Evolutionary conservation across 805 yeast species (phyloP).

Genomic region (Hanseniaspora lachancei): DNA sequence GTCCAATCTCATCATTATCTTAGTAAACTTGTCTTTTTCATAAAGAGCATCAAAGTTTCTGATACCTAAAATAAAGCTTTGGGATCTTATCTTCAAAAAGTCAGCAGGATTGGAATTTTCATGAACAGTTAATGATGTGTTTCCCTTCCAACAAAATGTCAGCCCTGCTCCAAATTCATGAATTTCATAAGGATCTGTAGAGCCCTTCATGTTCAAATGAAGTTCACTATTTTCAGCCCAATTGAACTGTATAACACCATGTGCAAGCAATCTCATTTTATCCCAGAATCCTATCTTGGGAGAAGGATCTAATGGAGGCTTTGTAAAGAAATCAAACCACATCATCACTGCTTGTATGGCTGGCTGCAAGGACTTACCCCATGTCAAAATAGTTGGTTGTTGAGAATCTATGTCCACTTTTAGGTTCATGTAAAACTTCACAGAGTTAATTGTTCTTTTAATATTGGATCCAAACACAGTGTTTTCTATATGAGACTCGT

Average conservation of each 20-base stretch:
- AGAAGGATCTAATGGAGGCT: slow-evolving; percentile 57
- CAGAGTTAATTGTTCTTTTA: slow-evolving; percentile 50
- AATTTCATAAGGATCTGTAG: slow-evolving; percentile 44
- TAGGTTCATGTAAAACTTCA: slow-evolving; percentile 42
- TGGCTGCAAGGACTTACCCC: slow-evolving; percentile 54
- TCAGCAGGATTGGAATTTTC: slow-evolving; percentile 38
- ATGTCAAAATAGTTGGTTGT: slow-evolving; percentile 40
- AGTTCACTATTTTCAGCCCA: slow-evolving; percentile 37
- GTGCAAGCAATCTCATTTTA: slow-evolving; percentile 42
- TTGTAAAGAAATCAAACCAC: slow-evolving; percentile 53
- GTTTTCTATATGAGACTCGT: slow-evolving; percentile 21
- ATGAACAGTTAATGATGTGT: slow-evolving; percentile 39
- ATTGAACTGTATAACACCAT: slow-evolving; percentile 39
- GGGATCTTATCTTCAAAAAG: slow-evolving; percentile 41
- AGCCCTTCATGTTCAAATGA: slow-evolving; percentile 51
- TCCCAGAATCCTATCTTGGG: slow-evolving; percentile 62
- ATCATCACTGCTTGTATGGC: slow-evolving; percentile 48
- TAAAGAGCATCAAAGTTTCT: slow-evolving; percentile 30
- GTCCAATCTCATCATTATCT: slow-evolving; percentile 45
- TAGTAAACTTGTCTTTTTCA: slow-evolving; percentile 23
- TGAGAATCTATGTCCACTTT: slow-evolving; percentile 34
- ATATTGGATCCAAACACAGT: slow-evolving; percentile 45
- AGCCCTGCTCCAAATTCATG: slow-evolving; percentile 50
- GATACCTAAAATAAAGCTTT: slow-evolving; percentile 43
- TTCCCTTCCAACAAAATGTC: slow-evolving; percentile 50